phyloP scores from a whole-genome alignment of 805 yeast genomes.

The Alloascoidea hylecoeti region DNA sequence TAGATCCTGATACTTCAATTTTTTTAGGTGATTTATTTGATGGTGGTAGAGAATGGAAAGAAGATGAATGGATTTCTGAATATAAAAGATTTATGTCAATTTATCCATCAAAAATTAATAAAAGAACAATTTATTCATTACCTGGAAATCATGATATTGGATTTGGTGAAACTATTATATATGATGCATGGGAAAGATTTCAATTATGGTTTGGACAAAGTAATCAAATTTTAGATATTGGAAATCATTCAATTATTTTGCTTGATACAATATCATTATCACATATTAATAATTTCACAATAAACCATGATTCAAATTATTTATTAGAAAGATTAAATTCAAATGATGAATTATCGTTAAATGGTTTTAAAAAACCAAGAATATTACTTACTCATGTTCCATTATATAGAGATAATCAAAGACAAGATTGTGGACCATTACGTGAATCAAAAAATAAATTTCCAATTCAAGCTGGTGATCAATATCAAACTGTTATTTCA shows the following conservation, averaged over 20 bases:
- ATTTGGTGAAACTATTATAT: conserved; percentile 60
- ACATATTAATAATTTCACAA: conserved; percentile 29
- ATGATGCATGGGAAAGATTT: conserved; percentile 47
- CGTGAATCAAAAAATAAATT: conserved; percentile 58
- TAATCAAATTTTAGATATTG: conserved; percentile 31
- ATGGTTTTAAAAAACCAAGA: conserved; percentile 31
- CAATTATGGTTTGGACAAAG: conserved; percentile 62
- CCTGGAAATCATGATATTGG: conserved; percentile 99
- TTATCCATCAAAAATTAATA: conserved; percentile 41
- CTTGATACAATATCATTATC: conserved; percentile 79
- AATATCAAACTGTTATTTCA: conserved; percentile 83
- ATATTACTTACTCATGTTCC: conserved; percentile 84
- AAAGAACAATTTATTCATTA: conserved; percentile 27
- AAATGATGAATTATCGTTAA: conserved; percentile 7
- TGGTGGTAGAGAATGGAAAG: conserved; percentile 85
- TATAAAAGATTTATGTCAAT: conserved; percentile 50
- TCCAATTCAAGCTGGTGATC: conserved; percentile 63
- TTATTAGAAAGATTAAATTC: conserved; percentile 30
- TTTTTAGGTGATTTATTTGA: conserved; percentile 90
- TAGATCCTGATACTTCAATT: conserved; percentile 64
- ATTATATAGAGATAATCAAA: conserved; percentile 42
- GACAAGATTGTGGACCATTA: conserved; percentile 56
- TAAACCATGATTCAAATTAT: conserved; percentile 31
- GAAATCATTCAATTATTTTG: conserved; percentile 60
- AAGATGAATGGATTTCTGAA: conserved; percentile 56